Base-by-base conservation (phyloP, 139 green algal species). In the Tetradesmus lagerheimii region DNA sequence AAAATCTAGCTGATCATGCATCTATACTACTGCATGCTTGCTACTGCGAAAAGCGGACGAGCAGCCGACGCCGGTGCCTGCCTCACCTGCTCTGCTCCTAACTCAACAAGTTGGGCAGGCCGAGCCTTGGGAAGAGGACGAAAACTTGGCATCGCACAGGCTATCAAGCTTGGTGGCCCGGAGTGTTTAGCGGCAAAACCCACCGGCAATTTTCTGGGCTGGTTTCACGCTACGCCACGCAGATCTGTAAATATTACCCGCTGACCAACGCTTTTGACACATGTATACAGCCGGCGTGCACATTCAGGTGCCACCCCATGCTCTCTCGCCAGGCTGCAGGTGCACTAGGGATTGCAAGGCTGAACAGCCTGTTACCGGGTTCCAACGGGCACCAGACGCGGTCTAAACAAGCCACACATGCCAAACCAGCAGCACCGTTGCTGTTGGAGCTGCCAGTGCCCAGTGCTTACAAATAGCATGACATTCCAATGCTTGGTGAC, bases 141-240 rank as follows among this genome's bases (percentile, higher is more conserved):
- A 71, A 71, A 71, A 31, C 57, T 4, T 1, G 8, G 23, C 57
- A 71, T 6, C 57, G 57, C 2, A n/a, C 25, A 71, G 57, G 57
- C 23, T 71, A 71, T 31, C 57, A 31, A 71, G 57, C 57, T 31
- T n/a, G 57, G 57, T 71, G 57, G 57, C 57, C 57, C 20, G 8
- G 23, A 71, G 57, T 71, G 57, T 71, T 71, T 71, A 71, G 57
- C 57, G 57, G 57, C 57, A 71, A 71, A 71, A 71, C 57, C 57
- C 57, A 71, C 57, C 57, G 57, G 57, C 57, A 71, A 31, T 9
- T 4, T 71, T n/a, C 8, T 31, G 20, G 9, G 57, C 57, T 71
- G 57, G 20, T 71, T 71, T 31, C 11, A 18, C 53, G 23, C 23
- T 2, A 71, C 12, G 8, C 4, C 20, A 25, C 50, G 15, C 50